These are phyloP conservation scores for Combretum micranthum DNA, from an alignment of 345 rosid species.

Conservation along the genomic window DNA sequence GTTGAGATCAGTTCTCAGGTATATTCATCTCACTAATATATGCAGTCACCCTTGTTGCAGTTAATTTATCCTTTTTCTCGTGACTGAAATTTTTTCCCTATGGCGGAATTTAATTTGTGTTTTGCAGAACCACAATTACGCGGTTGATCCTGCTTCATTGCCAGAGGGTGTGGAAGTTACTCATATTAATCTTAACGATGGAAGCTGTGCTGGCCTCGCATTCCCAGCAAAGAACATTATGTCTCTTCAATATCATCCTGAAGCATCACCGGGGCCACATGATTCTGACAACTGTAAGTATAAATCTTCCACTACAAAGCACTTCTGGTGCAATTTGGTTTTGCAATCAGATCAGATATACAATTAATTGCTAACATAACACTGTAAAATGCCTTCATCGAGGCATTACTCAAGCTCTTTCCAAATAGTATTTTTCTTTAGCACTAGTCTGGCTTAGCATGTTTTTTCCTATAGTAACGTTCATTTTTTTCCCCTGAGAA, in stretches of 20 bases:
- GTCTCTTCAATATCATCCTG: conserved; percentile 97
- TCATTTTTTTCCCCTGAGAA: too few species aligned
- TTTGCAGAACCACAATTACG: conserved; percentile 93
- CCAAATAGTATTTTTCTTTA: too few species aligned
- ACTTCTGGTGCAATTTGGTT: background rate
- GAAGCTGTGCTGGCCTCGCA: conserved; percentile 93
- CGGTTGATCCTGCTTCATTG: conserved; percentile 84
- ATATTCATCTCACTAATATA: background rate
- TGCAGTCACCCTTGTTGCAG: background rate
- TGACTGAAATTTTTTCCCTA: too few species aligned
- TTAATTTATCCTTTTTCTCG: too few species aligned
- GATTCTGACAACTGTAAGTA: conserved; percentile 75
- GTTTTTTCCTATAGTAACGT: too few species aligned
- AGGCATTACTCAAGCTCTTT: too few species aligned
- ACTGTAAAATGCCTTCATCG: background rate
- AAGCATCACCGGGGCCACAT: conserved; percentile 96
- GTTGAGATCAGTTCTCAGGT: conserved; percentile 98
- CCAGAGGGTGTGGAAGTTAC: conserved; percentile 87
- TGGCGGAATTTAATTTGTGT: conserved; percentile 5
- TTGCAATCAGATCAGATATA: background rate
- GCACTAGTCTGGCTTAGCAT: too few species aligned
- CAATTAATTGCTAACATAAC: background rate
- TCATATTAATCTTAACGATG: conserved; percentile 88
- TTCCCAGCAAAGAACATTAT: conserved; percentile 63
- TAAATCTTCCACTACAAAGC: background rate